Conservation (phyloP, 1,139 yeast genomes). For the Yamadazyma pseudoaaseri region DNA sequence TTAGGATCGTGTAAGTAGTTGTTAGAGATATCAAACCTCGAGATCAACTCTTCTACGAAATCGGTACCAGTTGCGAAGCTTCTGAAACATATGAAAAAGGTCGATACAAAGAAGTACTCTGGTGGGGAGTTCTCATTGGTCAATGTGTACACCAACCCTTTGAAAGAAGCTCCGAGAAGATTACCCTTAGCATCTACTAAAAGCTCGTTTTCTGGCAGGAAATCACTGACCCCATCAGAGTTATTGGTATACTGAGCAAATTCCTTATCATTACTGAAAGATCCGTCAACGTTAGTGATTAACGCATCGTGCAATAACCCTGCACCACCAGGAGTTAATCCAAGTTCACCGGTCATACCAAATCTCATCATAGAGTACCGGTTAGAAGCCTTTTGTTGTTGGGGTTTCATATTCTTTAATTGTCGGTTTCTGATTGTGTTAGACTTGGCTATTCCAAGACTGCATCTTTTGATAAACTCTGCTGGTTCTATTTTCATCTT, state of each 20-base stretch:
- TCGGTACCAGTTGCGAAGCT: conserved; percentile 70
- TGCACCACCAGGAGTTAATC: conserved; percentile 59
- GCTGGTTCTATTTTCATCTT: conserved; percentile 58
- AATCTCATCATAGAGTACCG: conserved; percentile 64
- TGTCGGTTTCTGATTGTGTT: conserved; percentile 30
- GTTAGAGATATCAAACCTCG: conserved; percentile 59
- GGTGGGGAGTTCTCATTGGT: conserved; percentile 74
- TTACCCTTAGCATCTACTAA: conserved; percentile 49
- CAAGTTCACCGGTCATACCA: conserved; percentile 53
- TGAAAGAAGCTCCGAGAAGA: conserved; percentile 75
- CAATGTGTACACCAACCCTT: conserved; percentile 66
- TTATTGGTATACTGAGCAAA: conserved; percentile 35
- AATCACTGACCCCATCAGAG: conserved; percentile 13
- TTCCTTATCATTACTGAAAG: conserved; percentile 40
- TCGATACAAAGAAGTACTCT: conserved; percentile 66
- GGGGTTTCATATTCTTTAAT: conserved; percentile 14
- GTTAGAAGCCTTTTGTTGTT: conserved; percentile 20
- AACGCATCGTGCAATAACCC: conserved; percentile 51
- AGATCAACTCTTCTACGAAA: conserved; percentile 65
- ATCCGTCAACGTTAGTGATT: conserved; percentile 41
- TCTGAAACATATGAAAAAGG: conserved; percentile 80
- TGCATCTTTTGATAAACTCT: conserved; percentile 60
- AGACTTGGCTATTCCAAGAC: conserved; percentile 57
- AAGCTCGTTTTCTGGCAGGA: conserved; percentile 40
- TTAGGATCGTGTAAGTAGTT: conserved; percentile 24